Percentiles rank a stretch among this genome's conserved stretches.
Conservation (phyloP, 805 yeast genomes). For the Pichia nanzhaoensis region DNA sequence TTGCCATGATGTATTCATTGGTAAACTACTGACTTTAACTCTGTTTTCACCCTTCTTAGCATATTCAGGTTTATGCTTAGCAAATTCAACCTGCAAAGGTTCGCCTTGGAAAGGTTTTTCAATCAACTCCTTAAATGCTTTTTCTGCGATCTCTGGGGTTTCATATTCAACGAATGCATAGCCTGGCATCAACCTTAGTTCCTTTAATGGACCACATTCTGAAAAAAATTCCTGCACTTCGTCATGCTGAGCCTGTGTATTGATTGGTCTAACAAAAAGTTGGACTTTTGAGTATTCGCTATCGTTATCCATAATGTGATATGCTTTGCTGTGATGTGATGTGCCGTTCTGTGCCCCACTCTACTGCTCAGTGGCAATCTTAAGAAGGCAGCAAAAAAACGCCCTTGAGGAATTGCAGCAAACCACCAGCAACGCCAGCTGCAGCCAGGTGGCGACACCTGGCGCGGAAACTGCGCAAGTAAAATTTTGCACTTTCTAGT, state of each 20-base stretch:
- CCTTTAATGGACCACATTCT: slow-evolving; percentile 59
- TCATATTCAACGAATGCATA: slow-evolving; percentile 87
- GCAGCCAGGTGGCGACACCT: too few species aligned
- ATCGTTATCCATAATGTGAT: neutral
- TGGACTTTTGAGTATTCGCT: slow-evolving; percentile 31
- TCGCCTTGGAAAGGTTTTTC: slow-evolving; percentile 45
- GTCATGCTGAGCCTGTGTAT: slow-evolving; percentile 33
- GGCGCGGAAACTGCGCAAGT: too few species aligned
- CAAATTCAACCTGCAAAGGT: slow-evolving; percentile 45
- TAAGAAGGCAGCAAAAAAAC: too few species aligned
- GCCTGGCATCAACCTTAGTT: slow-evolving; percentile 69
- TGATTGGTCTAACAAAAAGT: slow-evolving; percentile 34
- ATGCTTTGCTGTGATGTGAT: too few species aligned
- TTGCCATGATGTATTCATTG: slow-evolving; percentile 80
- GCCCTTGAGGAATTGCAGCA: too few species aligned
- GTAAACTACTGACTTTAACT: slow-evolving; percentile 61
- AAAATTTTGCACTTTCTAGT: too few species aligned
- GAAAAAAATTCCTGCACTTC: slow-evolving; percentile 65
- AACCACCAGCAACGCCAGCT: too few species aligned
- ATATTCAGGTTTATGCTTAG: slow-evolving; percentile 42
- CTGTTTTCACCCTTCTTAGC: slow-evolving; percentile 70
- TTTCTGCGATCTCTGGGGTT: slow-evolving; percentile 46
- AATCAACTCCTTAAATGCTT: slow-evolving; percentile 42
- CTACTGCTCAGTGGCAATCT: too few species aligned
- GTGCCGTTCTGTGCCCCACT: too few species aligned